phyloP scores from a whole-genome alignment of 2,329 filamentous ascomycete genomes.

The Mycocentrospora acerina region DNA sequence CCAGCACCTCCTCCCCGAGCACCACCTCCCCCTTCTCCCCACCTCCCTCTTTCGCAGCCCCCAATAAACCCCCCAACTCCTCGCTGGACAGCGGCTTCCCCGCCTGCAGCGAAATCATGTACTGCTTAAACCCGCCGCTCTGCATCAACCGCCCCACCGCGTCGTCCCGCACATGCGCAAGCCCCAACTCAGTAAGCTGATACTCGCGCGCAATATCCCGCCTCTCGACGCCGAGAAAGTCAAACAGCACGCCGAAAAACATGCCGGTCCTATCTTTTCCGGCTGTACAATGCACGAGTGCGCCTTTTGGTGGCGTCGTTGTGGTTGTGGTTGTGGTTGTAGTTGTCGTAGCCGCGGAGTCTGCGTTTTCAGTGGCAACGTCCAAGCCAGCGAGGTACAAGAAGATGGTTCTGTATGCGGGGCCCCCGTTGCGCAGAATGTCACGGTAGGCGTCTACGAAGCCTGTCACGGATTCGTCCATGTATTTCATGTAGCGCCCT shows the following conservation, averaged over 20 bases:
- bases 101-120: conserved; percentile 14
- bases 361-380: too few relatives aligned
- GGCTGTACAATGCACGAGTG: conserved; percentile 72
- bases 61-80: conserved; percentile 46
- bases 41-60: conserved; percentile 41
- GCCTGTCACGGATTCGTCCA: conserved; percentile 56
- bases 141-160: conserved; percentile 55
- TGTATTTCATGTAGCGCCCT: conserved; percentile 62
- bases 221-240: conserved; percentile 63
- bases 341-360: too few relatives aligned
- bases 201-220: conserved; percentile 66
- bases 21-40: conserved; percentile 10
- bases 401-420: conserved; percentile 61
- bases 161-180: conserved; percentile 48
- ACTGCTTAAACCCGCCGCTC: conserved; percentile 26
- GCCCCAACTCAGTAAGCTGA: conserved; percentile 63
- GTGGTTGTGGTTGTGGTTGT: too few relatives aligned
- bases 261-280: conserved; percentile 79
- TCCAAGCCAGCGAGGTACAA: conserved; percentile 53
- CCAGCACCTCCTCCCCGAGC: conserved; percentile 41
- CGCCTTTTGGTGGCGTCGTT: too few relatives aligned
- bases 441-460: conserved; percentile 65
- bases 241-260: conserved; percentile 65
- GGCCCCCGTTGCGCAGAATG: conserved; percentile 58
- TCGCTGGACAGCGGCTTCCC: conserved; percentile 45